Evolutionary conservation across 345 rosid species (phyloP), one percentile per base, ranked within the genome.

Genomic region (Rhodamnia rubescens): DNA sequence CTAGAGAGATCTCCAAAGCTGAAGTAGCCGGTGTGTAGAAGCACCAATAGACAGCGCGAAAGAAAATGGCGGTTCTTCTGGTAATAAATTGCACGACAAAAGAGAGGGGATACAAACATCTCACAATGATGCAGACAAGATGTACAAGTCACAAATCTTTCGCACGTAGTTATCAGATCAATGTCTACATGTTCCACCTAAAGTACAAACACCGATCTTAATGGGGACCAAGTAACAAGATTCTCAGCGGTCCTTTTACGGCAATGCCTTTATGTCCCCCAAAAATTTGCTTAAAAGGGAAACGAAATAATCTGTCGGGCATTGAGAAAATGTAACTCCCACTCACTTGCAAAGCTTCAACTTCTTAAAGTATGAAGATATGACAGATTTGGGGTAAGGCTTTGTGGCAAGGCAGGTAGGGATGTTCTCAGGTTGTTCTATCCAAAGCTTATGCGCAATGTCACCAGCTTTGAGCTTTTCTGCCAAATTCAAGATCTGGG

Each of bases 401-500:
- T 93, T 96, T 0, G 98, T 94, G 2, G 99, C 97, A 12, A 94
- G 91, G 83, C 98, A 96, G 16, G 99, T 96, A 20, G 99, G 96
- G 6, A 94, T 85, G 87, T 94, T 95, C 88, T 97, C 99, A 13
- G 99, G 98, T 24, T 96, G 98, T 81, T 97, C 98, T 36, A 89
- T 91, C 99, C 99, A 97, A 57, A 96, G 86, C 90, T 93, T 94
- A 88, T 96, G 94, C 75, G 89, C 91, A 89, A 97, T 91, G 18
- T 94, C 98, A 59, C 90, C 95, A 15, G 85, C 90, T 21, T 69
- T 91, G 61, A 97, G 90, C 92, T 93, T 96, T 88, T 95, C 98
- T 7, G 94, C 90, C 83, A 97, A 92, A 85, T 94, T 96, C 94
- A 87, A 18, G 49, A 95, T 90, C 90, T 96, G 98, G 8, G 91